These are phyloP conservation scores for Mycena galericulata DNA, from an alignment of 768 basidiomycete species.

Conservation along the genomic window DNA sequence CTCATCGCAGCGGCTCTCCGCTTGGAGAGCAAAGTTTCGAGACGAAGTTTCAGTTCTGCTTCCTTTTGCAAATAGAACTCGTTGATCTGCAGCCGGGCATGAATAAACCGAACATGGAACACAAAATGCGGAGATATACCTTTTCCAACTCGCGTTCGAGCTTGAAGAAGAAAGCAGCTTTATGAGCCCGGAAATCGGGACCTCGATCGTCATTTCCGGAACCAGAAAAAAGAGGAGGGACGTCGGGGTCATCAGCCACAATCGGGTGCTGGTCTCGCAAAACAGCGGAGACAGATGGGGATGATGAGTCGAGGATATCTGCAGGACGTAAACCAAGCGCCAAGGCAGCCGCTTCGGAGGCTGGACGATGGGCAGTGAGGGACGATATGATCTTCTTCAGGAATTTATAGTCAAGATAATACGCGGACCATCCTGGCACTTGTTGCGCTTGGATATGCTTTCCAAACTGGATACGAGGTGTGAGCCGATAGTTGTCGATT, in stretches of 20 bases:
- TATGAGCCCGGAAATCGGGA: slow-evolving; percentile 92
- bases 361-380: slow-evolving; percentile 88
- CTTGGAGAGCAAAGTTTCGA: slow-evolving; percentile 94
- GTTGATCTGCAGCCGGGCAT: slow-evolving; percentile 79
- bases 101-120: slow-evolving; percentile 11
- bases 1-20: slow-evolving; percentile 85
- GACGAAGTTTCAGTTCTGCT: slow-evolving; percentile 90
- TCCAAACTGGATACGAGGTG: slow-evolving; percentile 78
- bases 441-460: slow-evolving; percentile 97
- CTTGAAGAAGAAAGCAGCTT: slow-evolving; percentile 99
- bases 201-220: slow-evolving; percentile 78
- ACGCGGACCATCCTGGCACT: slow-evolving; percentile 95
- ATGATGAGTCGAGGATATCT: slow-evolving; percentile 53
- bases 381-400: slow-evolving; percentile 99
- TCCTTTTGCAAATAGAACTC: slow-evolving; percentile 98
- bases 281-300: slow-evolving; percentile 42
- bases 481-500: background rate
- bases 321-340: slow-evolving; percentile 84
- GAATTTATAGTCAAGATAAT: slow-evolving; percentile 98
- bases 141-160: slow-evolving; percentile 98
- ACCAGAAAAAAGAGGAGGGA: slow-evolving; percentile 70
- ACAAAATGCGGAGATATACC: slow-evolving; percentile 56
- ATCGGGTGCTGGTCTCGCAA: slow-evolving; percentile 5
- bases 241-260: slow-evolving; percentile 54
- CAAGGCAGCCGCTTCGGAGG: slow-evolving; percentile 89